phyloP scores from a whole-genome alignment of 1,284 basidiomycete species.

The Cystobasidium slooffiae region DNA sequence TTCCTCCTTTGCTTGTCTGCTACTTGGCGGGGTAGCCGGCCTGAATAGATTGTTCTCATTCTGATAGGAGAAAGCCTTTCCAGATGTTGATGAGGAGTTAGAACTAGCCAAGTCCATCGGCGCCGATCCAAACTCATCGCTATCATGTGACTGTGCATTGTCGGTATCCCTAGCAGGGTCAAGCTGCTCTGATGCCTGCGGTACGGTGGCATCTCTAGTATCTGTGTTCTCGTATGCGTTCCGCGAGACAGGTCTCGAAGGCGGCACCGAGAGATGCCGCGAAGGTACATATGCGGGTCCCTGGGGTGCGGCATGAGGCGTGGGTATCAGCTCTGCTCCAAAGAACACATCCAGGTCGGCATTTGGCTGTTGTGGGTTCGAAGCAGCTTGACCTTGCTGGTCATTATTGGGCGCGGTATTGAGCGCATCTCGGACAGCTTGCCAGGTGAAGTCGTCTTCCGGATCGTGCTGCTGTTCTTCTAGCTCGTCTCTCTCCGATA shows the following conservation, averaged over 20 bases:
- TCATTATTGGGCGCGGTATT: background rate
- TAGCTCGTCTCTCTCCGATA: background rate
- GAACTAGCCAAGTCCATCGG: background rate
- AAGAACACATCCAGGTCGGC: background rate
- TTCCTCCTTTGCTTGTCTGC: background rate
- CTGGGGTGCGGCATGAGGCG: background rate
- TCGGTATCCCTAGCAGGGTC: background rate
- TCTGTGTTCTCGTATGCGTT: background rate
- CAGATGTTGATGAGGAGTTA: background rate
- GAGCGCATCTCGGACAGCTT: slow-evolving; percentile 1
- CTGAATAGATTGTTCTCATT: background rate
- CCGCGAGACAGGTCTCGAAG: background rate
- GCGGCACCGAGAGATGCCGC: slow-evolving; percentile 1
- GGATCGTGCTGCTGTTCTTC: slow-evolving; percentile 19
- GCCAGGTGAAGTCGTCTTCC: slow-evolving; percentile 12
- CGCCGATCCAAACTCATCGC: background rate
- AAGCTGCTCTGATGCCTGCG: background rate
- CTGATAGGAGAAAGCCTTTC: background rate
- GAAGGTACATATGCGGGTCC: background rate
- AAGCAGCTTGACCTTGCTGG: background rate
- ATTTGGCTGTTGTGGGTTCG: background rate
- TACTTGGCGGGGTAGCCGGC: background rate
- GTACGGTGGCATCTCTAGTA: background rate
- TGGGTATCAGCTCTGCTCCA: background rate
- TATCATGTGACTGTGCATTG: background rate